Base-by-base conservation (phyloP, 2,329 filamentous ascomycete species). In the Ophiostoma fasciatum region DNA sequence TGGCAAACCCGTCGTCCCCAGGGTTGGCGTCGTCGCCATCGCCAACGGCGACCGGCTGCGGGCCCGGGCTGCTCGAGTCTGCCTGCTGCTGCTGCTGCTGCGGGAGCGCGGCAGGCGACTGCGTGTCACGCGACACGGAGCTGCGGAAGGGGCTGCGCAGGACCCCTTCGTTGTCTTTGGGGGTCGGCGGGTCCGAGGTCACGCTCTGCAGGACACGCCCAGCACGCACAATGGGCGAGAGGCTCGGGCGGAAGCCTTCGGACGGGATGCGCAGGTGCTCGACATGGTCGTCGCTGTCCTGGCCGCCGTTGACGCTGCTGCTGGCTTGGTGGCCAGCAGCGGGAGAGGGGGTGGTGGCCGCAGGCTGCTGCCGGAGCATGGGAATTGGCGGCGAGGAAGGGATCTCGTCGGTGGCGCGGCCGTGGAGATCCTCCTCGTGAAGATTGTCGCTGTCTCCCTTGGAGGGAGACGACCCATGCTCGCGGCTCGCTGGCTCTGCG, bases 161-260 rank as follows among this genome's bases (percentile, higher is more conserved):
- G 10, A 64, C 61, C 23, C 59, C 58, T 29, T 67, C 64, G n/a
- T 58, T 59, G 7, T 52, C 58, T 34, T 65, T 64, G 2, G 71
- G 70, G 0, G 71, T 73, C 1, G 69, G 67, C 7, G 67, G 66
- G 42, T 74, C 70, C 0, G 69, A 72, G 10, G 71, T 69, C 26
- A 74, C 64, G 39, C 61, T 69, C 46, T 74, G 70, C 12, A 75
- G 51, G 21, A 63, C 68, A 32, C 66, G 59, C 4, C 69, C 70
- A 19, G 62, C 70, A 31, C 69, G 60, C n/a, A 74, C 64, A 25
- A 73, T 73, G 2, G 71, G 68, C 5, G 69, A 73, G 0, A 75
- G 54, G 6, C 56, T 58, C 19, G 65, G 63, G 8, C 66, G 61
- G 12, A 46, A 41, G 2, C 49, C 51, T 27, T 51, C 52, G 11